Conservation (phyloP, 257 asterid genomes). For the Leptodermis oblonga region DNA sequence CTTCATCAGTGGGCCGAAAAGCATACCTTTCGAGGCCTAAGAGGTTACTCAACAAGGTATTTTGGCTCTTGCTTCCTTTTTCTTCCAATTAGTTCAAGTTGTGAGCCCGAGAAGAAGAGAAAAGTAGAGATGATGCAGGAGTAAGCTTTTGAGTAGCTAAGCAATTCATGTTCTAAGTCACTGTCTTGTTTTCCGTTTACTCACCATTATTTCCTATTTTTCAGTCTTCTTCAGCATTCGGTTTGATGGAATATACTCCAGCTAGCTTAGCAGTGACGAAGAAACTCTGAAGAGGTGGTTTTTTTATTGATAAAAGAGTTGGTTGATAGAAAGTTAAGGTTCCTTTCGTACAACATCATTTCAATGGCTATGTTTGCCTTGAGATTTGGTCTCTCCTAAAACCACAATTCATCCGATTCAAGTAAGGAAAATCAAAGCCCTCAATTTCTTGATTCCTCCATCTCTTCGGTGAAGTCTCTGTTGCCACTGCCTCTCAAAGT, state of each 20-base stretch:
- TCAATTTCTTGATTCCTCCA: conserved; percentile 30
- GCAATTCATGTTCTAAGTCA: neutral
- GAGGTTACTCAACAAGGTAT: no score
- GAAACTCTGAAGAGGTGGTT: conserved; percentile 40
- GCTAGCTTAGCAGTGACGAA: conserved; percentile 40
- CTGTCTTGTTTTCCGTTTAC: conserved; percentile 2
- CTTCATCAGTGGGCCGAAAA: no score
- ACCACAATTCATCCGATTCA: conserved; percentile 44
- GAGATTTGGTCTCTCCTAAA: conserved; percentile 65
- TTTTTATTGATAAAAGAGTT: conserved; percentile 43
- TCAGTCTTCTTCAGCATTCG: conserved; percentile 26
- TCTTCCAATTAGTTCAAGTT: conserved; percentile 18
- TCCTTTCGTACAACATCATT: neutral
- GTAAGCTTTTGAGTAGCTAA: conserved; percentile 28
- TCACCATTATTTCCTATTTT: conserved; percentile 13
- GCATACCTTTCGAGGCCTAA: no score
- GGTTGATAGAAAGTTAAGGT: conserved; percentile 19
- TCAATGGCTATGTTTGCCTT: no score
- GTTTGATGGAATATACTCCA: conserved; percentile 46
- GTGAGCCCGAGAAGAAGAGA: conserved; percentile 3
- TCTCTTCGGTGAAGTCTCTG: conserved; percentile 34
- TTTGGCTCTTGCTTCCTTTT: no score
- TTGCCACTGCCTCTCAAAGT: conserved; percentile 44
- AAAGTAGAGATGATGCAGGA: conserved; percentile 28
- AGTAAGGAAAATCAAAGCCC: conserved; percentile 63